A percentile compares a stretch with the other conserved stretches of the same genome.
phyloP scores from a whole-genome alignment of 1,284 basidiomycete species.

The Ganoderma lingzhi region DNA sequence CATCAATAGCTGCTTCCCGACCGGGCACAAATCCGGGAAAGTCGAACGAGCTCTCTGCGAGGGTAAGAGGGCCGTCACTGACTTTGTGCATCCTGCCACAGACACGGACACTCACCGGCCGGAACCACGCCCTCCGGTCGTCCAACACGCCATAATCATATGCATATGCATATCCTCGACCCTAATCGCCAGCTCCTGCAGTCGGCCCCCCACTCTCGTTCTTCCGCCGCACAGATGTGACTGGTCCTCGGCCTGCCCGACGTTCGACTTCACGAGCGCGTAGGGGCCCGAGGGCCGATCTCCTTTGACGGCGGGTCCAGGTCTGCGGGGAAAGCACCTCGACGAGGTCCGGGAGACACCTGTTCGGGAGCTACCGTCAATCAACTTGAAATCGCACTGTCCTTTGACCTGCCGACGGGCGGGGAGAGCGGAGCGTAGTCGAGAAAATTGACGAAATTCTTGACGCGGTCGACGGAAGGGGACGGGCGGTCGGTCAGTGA shows the following conservation, averaged over 20 bases:
- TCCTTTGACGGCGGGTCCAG: background rate
- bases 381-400: background rate
- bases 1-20: too few species aligned
- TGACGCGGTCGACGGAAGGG: background rate
- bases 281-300: background rate
- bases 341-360: background rate
- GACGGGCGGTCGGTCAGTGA: background rate
- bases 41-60: too few species aligned
- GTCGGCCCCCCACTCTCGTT: background rate
- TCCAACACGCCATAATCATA: too few species aligned
- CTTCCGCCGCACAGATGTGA: background rate
- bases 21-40: too few species aligned
- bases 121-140: too few species aligned
- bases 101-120: too few species aligned
- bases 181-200: background rate
- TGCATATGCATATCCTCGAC: background rate
- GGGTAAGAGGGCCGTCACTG: too few species aligned
- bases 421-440: background rate
- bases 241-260: background rate
- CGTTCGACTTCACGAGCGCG: background rate
- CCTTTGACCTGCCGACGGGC: background rate
- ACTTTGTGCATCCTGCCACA: too few species aligned
- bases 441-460: background rate
- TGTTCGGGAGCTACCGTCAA: background rate
- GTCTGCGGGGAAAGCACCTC: background rate